Base-by-base conservation (phyloP, 2,329 filamentous ascomycete genomes). In the Lachnellula suecica region DNA sequence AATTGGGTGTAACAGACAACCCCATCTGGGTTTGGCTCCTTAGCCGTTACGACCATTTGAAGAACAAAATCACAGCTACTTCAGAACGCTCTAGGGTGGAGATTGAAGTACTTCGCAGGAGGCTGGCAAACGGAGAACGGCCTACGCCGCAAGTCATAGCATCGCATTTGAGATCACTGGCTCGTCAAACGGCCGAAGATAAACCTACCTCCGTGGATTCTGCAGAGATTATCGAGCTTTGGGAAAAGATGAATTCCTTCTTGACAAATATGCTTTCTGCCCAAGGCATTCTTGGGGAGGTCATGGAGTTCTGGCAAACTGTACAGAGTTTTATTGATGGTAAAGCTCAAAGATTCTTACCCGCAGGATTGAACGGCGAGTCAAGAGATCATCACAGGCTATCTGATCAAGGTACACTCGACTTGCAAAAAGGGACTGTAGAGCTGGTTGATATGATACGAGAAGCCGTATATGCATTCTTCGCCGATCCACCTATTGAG, bases 11-110 rank as follows among this genome's bases (percentile, higher is more conserved):
- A 2, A 88, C 96, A 9, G 91, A 97, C 54, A 99, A 96, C 63
- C 94, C 94, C 1, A 96, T 99, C 57, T 96, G 90, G 89, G 81
- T 95, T 10, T 99, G 94, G 92, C 82, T 99, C 23, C 76, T 93
- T 50, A 96, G 91, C 65, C 85, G 90, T 42, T 95, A 92, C 66
- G 90, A 96, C 59, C 86, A 92, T 65, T 78, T 99, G 51, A 97
- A 94, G 70, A 85, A 85, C 59, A 95, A 89, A 67, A 93, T 97
- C 48, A 82, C 84, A 38, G 77, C 81, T 0, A 88, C 86, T 13
- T 90, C 91, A 47, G 91, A 97, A 58, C 84, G 91, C n/a, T 87
- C 88, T 47, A 89, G 88, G 67, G 84, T 96, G 17, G 93, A 99
- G 70, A 91, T 97, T 59, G 94, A 99, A 69, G 88, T 97, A 22